Evolutionary conservation across 441 rosid genomes (phyloP).

Genomic region (Hura crepitans): DNA sequence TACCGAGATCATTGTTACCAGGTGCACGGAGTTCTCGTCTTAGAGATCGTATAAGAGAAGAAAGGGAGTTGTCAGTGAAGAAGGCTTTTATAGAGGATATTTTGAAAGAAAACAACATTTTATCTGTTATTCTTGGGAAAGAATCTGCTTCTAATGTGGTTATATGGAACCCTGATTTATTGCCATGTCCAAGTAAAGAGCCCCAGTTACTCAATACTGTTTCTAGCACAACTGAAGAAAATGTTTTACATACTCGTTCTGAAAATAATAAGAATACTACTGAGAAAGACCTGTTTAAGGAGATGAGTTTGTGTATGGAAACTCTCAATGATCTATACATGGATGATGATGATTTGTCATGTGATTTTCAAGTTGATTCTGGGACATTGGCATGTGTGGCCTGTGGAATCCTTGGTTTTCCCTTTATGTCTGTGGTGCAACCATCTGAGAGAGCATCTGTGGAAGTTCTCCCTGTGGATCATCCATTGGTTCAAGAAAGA

Average conservation of each 20-base stretch:
- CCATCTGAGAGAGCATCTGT: slow-evolving; percentile 51
- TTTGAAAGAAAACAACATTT: slow-evolving; percentile 57
- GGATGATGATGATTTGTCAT: slow-evolving; percentile 64
- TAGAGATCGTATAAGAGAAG: slow-evolving; percentile 89
- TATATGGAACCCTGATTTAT: slow-evolving; percentile 81
- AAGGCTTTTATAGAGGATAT: slow-evolving; percentile 89
- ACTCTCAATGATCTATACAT: slow-evolving; percentile 58
- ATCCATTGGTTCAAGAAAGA: slow-evolving; percentile 25
- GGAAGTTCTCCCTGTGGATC: slow-evolving; percentile 34
- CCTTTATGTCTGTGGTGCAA: slow-evolving; percentile 90
- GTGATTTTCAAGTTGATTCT: slow-evolving; percentile 91
- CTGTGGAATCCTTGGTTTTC: slow-evolving; percentile 98
- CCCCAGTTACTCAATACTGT: slow-evolving; percentile 36
- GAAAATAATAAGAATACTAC: slow-evolving; percentile 31
- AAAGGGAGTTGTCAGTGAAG: slow-evolving; percentile 83
- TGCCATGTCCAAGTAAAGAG: slow-evolving; percentile 55
- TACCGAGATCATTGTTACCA: slow-evolving; percentile 87
- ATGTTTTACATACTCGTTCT: slow-evolving; percentile 33
- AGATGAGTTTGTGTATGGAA: slow-evolving; percentile 86
- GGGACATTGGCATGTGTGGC: slow-evolving; percentile 88
- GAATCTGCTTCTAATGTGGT: slow-evolving; percentile 46
- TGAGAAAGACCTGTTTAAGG: slow-evolving; percentile 56
- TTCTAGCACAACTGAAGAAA: slow-evolving; percentile 38
- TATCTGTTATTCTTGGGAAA: slow-evolving; percentile 55
- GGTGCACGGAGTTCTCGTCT: slow-evolving; percentile 96